Conservation (phyloP, 257 asterid species). For the Catharanthus roseus region DNA sequence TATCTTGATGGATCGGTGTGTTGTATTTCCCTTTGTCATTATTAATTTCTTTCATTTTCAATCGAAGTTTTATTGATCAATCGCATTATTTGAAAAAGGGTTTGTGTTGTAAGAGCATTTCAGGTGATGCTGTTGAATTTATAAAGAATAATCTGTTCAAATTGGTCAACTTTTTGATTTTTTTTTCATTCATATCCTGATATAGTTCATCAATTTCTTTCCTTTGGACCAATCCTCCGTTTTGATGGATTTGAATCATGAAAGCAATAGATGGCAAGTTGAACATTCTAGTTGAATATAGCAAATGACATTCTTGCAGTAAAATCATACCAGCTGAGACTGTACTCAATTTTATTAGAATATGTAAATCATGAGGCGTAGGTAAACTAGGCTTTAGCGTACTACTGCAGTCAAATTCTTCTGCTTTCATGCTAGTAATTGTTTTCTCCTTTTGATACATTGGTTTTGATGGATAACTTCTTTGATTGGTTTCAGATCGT, state of each 20-base stretch:
- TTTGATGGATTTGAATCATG: too few species aligned
- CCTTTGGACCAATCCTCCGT: neutral
- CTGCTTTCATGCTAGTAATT: neutral
- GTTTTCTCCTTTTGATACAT: neutral
- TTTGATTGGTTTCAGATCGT: neutral
- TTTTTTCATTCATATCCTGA: neutral
- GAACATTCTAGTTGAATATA: too few species aligned
- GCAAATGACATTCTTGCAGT: neutral
- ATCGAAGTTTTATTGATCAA: neutral
- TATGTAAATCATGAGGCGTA: neutral
- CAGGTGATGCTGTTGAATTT: neutral
- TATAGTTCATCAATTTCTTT: neutral
- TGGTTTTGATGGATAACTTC: neutral
- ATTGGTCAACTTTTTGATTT: neutral
- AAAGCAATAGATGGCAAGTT: neutral
- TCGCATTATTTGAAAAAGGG: neutral
- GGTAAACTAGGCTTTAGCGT: neutral
- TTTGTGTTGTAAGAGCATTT: neutral
- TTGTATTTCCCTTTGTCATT: constrained; percentile 2
- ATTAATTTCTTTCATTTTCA: neutral
- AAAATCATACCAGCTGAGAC: neutral
- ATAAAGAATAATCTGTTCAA: neutral
- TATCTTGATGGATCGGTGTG: constrained; percentile 89
- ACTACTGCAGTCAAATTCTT: too few species aligned
- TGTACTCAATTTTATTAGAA: neutral